Evolutionary conservation across 768 basidiomycete genomes (phyloP).

Genomic region (Clitopilus hobsonii): DNA sequence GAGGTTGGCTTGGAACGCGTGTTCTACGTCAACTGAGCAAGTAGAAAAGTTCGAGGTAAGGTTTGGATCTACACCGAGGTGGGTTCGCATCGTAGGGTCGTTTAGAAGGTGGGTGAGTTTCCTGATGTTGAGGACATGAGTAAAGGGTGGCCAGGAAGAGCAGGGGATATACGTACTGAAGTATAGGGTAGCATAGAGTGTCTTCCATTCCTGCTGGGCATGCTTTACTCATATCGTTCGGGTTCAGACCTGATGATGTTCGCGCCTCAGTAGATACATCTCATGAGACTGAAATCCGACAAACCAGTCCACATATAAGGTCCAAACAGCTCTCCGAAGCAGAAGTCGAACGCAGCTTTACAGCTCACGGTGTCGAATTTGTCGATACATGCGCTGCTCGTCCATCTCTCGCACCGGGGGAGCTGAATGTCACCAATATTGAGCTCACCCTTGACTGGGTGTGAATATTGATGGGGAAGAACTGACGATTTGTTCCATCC

Average conservation of each 20-base stretch:
- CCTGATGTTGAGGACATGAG: not conserved
- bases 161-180: conserved; percentile 17
- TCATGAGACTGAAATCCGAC: conserved; percentile 8
- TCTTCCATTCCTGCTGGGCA: conserved; percentile 46
- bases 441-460: no score
- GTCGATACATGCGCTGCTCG: conserved; percentile 55
- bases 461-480: not conserved
- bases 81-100: conserved; percentile 42
- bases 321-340: conserved; percentile 41
- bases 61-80: conserved; percentile 59
- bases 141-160: not conserved
- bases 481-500: conserved; percentile 56
- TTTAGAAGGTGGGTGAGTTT: conserved; percentile 55
- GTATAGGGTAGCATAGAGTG: conserved; percentile 57
- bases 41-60: conserved; percentile 28
- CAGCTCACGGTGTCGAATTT: conserved; percentile 64
- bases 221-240: conserved; percentile 64
- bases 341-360: conserved; percentile 57
- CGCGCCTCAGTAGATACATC: not conserved
- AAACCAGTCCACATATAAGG: conserved; percentile 36
- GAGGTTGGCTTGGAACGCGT: conserved; percentile 41
- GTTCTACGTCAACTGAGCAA: conserved; percentile 32
- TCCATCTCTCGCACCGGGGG: conserved; percentile 56
- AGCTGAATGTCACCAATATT: conserved; percentile 30
- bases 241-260: conserved; percentile 35